Conservation (phyloP, 225 moss, liverwort and hornwort genomes). For the Takakia lepidozioides region DNA sequence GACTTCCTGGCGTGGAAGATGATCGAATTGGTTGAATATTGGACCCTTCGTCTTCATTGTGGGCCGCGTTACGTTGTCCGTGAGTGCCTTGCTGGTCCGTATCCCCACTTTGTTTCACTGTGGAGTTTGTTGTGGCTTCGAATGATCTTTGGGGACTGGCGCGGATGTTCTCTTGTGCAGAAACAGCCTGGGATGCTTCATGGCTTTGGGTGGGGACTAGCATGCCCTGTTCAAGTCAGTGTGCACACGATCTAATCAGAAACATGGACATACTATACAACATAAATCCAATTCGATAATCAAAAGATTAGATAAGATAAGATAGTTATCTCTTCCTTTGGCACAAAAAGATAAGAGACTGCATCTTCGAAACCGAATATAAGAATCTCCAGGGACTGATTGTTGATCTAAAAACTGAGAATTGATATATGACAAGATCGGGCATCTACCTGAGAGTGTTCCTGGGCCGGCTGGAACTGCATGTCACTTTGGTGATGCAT, state of each 20-base stretch:
- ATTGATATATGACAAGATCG: background rate
- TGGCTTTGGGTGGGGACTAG: background rate
- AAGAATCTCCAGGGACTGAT: too few species aligned
- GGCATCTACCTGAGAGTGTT: background rate
- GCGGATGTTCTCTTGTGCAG: slow-evolving; percentile 7
- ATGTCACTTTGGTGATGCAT: slow-evolving; percentile 43
- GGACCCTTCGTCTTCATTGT: slow-evolving; percentile 3
- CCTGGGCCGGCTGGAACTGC: slow-evolving; percentile 16
- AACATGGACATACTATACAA: too few species aligned
- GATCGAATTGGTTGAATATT: too few species aligned
- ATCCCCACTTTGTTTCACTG: slow-evolving; percentile 2
- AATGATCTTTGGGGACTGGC: slow-evolving; percentile 17
- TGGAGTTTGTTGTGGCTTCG: slow-evolving; percentile 9
- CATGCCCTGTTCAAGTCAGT: background rate
- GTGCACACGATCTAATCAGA: background rate
- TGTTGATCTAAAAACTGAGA: too few species aligned
- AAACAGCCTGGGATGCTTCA: background rate
- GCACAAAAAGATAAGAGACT: too few species aligned
- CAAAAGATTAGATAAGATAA: too few species aligned
- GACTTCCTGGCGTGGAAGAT: slow-evolving; percentile 7
- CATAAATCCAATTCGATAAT: too few species aligned
- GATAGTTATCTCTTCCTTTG: too few species aligned
- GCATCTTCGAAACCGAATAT: too few species aligned
- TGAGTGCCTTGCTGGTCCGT: background rate
- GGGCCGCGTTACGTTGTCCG: slow-evolving; percentile 4